Evolutionary conservation across 768 basidiomycete genomes (phyloP), one percentile per base, ranked within the genome.

Genomic region (Lentinula guzmanii): DNA sequence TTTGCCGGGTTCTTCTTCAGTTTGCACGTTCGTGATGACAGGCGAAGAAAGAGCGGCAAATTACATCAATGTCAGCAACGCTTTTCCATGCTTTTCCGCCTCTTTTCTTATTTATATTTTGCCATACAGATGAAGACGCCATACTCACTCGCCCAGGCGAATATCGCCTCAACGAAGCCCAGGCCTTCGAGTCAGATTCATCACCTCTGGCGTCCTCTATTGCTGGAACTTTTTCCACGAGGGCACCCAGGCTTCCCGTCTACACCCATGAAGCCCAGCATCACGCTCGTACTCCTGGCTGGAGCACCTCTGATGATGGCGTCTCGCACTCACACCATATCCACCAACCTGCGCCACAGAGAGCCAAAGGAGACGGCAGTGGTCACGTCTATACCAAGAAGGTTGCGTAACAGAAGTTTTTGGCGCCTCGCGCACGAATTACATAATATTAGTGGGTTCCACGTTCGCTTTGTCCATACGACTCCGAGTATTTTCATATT

Each of bases 261-360:
- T 21, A 24, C 9, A 51, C 45, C 1, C 58, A 59, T 18, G 46
- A 50, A 21, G 58, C 58, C 33, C 58, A 59, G n/a, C 58, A 59
- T 37, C 18, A 34, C 33, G 41, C 46, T 48, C 43, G 58, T 6
- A 59, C 45, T 16, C 58, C 58, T 7, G 45, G 58, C n/a, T 59
- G 48, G 45, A 37, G 10, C 8, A 59, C 45, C 15, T n/a, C 18
- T 10, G 18, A 43, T 8, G 48, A 59, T 8, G 46, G 48, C 3
- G 51, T 52, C 11, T 2, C 51, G 11, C 55, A 56, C 15, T 24
- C 37, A 21, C 55, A 56, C 39, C 55, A 59, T 24, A 59, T 59
- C 13, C 58, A 48, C 50, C 58, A 59, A 28, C 58, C 58, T 3
- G 58, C 58, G 18, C 58, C 58, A 9, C 58, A 59, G 46, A 59